Base-by-base conservation (phyloP, 805 yeast genomes). In the Peterozyma xylosa region DNA sequence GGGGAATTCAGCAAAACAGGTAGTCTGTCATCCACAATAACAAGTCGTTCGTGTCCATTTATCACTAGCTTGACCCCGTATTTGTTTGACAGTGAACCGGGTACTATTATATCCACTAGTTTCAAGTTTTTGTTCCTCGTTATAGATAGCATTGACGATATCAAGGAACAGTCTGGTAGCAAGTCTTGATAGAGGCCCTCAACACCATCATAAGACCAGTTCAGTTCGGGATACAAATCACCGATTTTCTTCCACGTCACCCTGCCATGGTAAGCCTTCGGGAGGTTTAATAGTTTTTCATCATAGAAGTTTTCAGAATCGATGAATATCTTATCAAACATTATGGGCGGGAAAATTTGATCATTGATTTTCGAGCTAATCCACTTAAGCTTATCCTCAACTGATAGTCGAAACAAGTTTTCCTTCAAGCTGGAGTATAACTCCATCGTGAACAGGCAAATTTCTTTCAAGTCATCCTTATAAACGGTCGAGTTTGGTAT, bases 141-240 rank as follows among this genome's bases (percentile, higher is more conserved):
- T 1, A 80, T 60, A 1, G 86, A 74, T 13, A 84, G 62, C 13
- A 86, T 53, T 0, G 90, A 68, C 2, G 89, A 78, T 3, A 86
- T 86, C 55, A 86, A 77, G 0, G 95, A 85, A 59, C 95, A 87
- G 58, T 86, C 81, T 9, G 78, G 66, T n/a, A 76, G 53, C 1
- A 63, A 48, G 45, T 75, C 80, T 51, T 78, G 83, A 52, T 65
- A 70, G 11, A 78, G 41, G 27, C 61, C 56, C 1, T 42, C 42
- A 13, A 67, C 2, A 6, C 58, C 58, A 11, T 29, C 33, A 1
- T 32, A 17, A 15, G 18, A 32, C 42, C 45, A 44, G 5, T 30
- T 36, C 9, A 50, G 15, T 17, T 41, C 43, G 14, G 51, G 37
- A 3, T n/a, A 34, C 14, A 30, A 14, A 10, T 27, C 38, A 17